Base-by-base conservation (phyloP, 352 stramenopile genomes). In the Pythium diclinum region DNA sequence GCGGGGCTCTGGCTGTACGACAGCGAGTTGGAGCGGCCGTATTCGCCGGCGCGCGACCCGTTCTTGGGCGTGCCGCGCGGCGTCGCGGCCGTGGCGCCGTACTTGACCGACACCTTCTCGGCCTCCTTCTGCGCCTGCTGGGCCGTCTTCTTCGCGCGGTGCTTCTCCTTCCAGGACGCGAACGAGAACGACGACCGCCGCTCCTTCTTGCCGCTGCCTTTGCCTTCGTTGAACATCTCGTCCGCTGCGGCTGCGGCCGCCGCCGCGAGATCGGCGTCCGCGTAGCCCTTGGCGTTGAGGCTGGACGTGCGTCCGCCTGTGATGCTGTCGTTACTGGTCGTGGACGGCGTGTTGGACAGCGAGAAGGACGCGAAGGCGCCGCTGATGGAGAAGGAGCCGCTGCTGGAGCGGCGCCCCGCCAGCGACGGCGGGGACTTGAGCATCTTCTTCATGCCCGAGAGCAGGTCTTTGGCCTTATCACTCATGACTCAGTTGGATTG, bases 401-500 rank as follows among this genome's bases (percentile, higher is more conserved):
- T 83, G 49, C 74, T 74, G 54, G 71, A 81, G 59, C 82, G 77
- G 6, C 59, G 54, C 2, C 59, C 60, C 7, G 46, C 53, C 40
- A 17, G 21, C 28, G 56, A 61, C 28, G 58, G 51, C 54, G 75
- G 68, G 30, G 82, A 77, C 65, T 85, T 83, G 67, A 89, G 84
- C 68, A 89, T 91, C 78, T 91, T 91, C 74, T 91, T 91, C 61
- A 91, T 85, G 19, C 82, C 82, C 59, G 82, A 82, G 65, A 87
- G 87, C 9, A 91, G 80, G 67, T 91, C 82, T 67, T 91, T 91
- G 65, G 81, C 82, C 61, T 88, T 78, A 56, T 91, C 79, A 36
- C 76, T 77, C 80, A 91, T 91, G 57, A 44, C 52, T 10, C 25
- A 28, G 25, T 3, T 3, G 25, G 25, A 28, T 28, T 28, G 25